Evolutionary conservation across 2,329 filamentous ascomycete species (phyloP).

Genomic region (Falciphora oryzae): DNA sequence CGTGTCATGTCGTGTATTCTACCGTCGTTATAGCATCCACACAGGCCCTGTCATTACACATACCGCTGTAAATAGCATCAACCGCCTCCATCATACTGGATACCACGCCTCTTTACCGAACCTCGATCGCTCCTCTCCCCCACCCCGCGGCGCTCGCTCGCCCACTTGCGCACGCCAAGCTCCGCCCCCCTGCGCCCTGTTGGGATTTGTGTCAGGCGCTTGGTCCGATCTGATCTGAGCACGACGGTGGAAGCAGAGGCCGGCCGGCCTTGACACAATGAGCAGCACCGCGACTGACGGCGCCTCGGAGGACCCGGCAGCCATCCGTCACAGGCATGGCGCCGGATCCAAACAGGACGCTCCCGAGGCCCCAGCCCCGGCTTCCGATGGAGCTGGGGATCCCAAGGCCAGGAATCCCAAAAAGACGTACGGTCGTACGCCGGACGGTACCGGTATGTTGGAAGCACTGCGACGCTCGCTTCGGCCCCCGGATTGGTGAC

Average conservation of each 20-base stretch:
- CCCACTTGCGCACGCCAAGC: background rate
- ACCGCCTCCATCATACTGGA: background rate
- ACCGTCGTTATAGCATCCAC: background rate
- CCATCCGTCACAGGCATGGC: constrained; percentile 7
- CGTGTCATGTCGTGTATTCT: background rate
- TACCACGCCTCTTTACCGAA: background rate
- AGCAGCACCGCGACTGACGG: background rate
- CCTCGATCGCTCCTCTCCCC: background rate
- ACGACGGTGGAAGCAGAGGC: background rate
- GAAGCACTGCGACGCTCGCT: background rate
- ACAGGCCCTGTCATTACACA: background rate
- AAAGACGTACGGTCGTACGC: constrained; percentile 87
- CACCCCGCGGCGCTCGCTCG: too few relatives aligned
- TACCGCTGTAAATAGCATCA: background rate
- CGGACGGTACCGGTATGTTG: constrained; percentile 77
- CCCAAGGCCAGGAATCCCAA: constrained; percentile 32
- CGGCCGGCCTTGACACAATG: constrained; percentile 2
- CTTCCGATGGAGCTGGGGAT: background rate
- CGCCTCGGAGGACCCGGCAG: background rate
- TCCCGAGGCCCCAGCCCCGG: background rate
- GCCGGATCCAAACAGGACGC: background rate
- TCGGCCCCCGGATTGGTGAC: too few relatives aligned
- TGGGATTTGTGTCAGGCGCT: background rate
- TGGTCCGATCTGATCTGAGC: background rate
- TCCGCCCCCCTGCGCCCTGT: background rate